Evolutionary conservation across 257 asterid species (phyloP).

Genomic region (Euphrasia confusa): DNA sequence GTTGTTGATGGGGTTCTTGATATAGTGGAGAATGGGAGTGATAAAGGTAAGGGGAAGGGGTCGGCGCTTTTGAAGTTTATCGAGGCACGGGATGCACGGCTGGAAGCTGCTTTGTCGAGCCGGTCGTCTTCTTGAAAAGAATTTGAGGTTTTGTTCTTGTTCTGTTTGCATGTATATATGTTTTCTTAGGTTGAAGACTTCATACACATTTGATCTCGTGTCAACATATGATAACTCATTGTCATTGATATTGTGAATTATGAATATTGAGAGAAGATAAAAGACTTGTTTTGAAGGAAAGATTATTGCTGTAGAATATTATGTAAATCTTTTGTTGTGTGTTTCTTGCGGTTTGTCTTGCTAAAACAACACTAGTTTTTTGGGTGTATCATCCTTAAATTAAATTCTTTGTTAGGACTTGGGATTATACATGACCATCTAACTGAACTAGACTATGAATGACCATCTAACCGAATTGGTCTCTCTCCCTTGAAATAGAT

Average conservation of each 20-base stretch:
- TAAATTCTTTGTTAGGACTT: too few species aligned
- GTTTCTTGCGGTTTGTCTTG: too few species aligned
- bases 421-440: too few species aligned
- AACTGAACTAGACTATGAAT: too few species aligned
- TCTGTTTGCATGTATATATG: slow-evolving; percentile 24
- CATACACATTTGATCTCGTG: slow-evolving; percentile 1
- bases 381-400: too few species aligned
- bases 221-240: not conserved
- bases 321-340: not conserved
- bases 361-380: too few species aligned
- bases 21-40: slow-evolving; percentile 61
- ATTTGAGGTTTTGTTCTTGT: slow-evolving; percentile 20
- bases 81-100: slow-evolving; percentile 26
- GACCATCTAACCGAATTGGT: too few species aligned
- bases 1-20: slow-evolving; percentile 74
- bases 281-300: not conserved
- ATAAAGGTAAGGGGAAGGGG: slow-evolving; percentile 70
- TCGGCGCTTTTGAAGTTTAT: slow-evolving; percentile 48
- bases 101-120: slow-evolving; percentile 27
- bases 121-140: slow-evolving; percentile 31
- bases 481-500: too few species aligned
- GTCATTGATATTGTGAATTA: slow-evolving; percentile 3
- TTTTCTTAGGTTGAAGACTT: not conserved
- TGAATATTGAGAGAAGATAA: slow-evolving; percentile 5
- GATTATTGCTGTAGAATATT: not conserved